Evolutionary conservation across 2,329 filamentous ascomycete species (phyloP), one percentile per base, ranked within the genome.

Genomic region (Geosmithia putterillii): DNA sequence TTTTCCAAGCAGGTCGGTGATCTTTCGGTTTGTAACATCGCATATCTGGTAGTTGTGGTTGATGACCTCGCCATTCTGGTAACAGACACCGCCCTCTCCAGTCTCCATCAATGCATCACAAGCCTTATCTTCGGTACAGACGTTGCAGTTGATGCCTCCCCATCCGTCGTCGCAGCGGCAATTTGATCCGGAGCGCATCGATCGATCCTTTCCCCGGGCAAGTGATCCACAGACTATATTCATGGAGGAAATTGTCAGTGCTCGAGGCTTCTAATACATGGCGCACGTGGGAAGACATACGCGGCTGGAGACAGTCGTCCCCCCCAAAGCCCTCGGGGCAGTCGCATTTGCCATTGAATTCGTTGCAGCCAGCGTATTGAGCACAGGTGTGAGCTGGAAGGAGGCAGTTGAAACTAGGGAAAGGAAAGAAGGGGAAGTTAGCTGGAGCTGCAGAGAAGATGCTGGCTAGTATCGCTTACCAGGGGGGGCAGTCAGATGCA

Each of bases 41-140:
- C 92, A 98, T 68, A 95, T 92, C 65, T 98, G 94, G 65, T 88
- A 90, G 67, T 96, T 98, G 64, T 94, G 80, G 54, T 92, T 88
- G 49, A 96, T 82, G 10, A 94, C 82, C 51, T 94, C 79, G 39
- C 90, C 90, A 52, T 90, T 82, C 56, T 86, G 83, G 60, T 95
- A 96, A 66, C 92, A 98, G 10, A 95, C 81, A 25, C 88, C 92
- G 39, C 82, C 87, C 47, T 86, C 76, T 3, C 76, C 76, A 14
- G 82, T 79, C 4, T 86, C 86, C 81, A 94, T 94, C 63, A 98
- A 69, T 28, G 86, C 81, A 58, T 92, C 79, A 57, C 92, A 98
- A 15, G 85, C 89, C 51, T 83, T 70, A 59, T 96, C 74, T 4
- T 80, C 79, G 47, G 83, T 80, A 64, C 92, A 98, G 45, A 98